Conservation (phyloP, 73 alveolate species). For the Paramecium sonneborni region DNA sequence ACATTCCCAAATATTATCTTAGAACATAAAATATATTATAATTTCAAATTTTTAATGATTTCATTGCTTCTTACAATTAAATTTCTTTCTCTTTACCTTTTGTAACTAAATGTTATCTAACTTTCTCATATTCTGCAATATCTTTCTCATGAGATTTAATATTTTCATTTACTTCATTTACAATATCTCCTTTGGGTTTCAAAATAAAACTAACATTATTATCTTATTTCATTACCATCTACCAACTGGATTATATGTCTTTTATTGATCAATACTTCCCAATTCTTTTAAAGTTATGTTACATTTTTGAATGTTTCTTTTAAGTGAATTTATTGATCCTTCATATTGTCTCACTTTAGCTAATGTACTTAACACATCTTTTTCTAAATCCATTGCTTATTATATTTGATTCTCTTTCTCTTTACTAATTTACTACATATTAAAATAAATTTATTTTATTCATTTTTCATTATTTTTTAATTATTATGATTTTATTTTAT, state of each 20-base stretch:
- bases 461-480: background rate
- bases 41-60: conserved; percentile 40
- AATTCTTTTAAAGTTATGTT: conserved; percentile 53
- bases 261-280: background rate
- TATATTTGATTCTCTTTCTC: conserved; percentile 12
- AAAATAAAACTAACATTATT: background rate
- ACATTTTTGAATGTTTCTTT: conserved; percentile 22
- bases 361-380: background rate
- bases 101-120: conserved; percentile 7
- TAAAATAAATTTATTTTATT: background rate
- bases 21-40: conserved; percentile 8
- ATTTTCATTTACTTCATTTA: background rate
- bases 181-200: conserved; percentile 38
- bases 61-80: conserved; percentile 37
- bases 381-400: conserved; percentile 55
- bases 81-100: conserved; percentile 48
- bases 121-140: conserved; percentile 30
- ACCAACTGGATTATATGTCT: conserved; percentile 30
- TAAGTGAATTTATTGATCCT: background rate
- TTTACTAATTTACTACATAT: conserved; percentile 9
- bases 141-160: conserved; percentile 44
- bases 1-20: conserved; percentile 27
- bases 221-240: background rate
- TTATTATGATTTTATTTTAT: background rate
- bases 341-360: conserved; percentile 10